Conservation (phyloP, 176 grass and related monocot genomes). For the Phyllostachys edulis region DNA sequence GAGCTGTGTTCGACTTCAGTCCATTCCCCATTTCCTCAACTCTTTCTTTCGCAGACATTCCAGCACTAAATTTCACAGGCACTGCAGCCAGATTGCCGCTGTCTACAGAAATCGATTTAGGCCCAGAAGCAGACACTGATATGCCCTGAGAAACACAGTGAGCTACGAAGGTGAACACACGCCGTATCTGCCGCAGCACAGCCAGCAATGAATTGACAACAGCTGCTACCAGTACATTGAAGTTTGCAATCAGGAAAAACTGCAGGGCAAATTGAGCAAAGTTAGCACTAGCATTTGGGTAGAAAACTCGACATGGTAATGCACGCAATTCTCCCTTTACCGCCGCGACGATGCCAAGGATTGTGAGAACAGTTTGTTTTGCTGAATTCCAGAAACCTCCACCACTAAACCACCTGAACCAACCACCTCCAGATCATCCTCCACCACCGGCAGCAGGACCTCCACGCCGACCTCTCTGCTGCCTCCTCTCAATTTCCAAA, state of each 20-base stretch:
- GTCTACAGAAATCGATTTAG: constrained; percentile 22
- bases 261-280: constrained; percentile 28
- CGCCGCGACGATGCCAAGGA: constrained; percentile 51
- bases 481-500: constrained; percentile 35
- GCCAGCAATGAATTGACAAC: constrained; percentile 53
- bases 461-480: constrained; percentile 24
- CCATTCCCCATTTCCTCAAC: constrained; percentile 67
- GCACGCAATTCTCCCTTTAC: constrained; percentile 24
- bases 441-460: constrained; percentile 38
- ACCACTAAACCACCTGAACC: constrained; percentile 63
- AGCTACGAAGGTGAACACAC: constrained; percentile 31
- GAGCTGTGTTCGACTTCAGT: constrained; percentile 34
- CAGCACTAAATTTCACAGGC: constrained; percentile 34
- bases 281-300: background rate
- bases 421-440: constrained; percentile 62
- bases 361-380: constrained; percentile 58
- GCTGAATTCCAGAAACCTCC: constrained; percentile 73
- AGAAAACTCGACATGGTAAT: background rate
- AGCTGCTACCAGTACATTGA: constrained; percentile 49
- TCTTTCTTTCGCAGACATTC: constrained; percentile 58
- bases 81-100: constrained; percentile 28
- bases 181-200: constrained; percentile 49
- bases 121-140: constrained; percentile 7
- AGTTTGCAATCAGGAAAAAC: constrained; percentile 76
- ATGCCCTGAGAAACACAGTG: constrained; percentile 5